Conservation (phyloP, 2,329 filamentous ascomycete species). For the Paracorniculantispora psalliotae region DNA sequence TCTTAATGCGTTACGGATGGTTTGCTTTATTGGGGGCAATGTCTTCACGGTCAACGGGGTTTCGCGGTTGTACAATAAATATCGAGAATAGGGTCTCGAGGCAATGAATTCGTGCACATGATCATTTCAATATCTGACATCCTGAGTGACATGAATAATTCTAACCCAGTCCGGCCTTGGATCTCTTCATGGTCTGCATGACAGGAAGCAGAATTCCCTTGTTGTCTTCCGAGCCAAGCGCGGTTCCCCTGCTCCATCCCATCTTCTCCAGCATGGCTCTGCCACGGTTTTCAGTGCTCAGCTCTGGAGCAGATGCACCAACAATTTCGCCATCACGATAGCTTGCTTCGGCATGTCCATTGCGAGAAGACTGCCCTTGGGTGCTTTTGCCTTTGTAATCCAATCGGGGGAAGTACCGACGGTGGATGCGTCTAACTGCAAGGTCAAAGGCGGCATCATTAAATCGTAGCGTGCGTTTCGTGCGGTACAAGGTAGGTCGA, state of each 20-base stretch:
- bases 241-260: slow-evolving; percentile 88
- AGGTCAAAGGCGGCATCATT: slow-evolving; percentile 50
- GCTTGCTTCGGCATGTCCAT: slow-evolving; percentile 38
- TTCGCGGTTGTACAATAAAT: slow-evolving; percentile 70
- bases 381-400: slow-evolving; percentile 37
- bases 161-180: slow-evolving; percentile 76
- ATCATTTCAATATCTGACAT: slow-evolving; percentile 29
- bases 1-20: slow-evolving; percentile 74
- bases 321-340: slow-evolving; percentile 86
- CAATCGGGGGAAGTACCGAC: slow-evolving; percentile 52
- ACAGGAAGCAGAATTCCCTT: slow-evolving; percentile 87
- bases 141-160: slow-evolving; percentile 2
- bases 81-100: slow-evolving; percentile 59
- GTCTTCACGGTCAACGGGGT: slow-evolving; percentile 66
- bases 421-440: slow-evolving; percentile 41
- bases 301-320: slow-evolving; percentile 76
- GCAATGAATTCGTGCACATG: slow-evolving; percentile 59
- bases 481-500: slow-evolving; percentile 74
- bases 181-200: slow-evolving; percentile 78
- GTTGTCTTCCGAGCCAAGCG: slow-evolving; percentile 74
- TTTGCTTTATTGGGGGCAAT: slow-evolving; percentile 62
- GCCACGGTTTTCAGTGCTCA: slow-evolving; percentile 78
- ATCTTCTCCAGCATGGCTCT: slow-evolving; percentile 90
- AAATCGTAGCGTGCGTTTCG: slow-evolving; percentile 58
- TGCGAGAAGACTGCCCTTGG: slow-evolving; percentile 23